Base-by-base conservation (phyloP, 1,139 yeast species). In the Taiozyma sp. region DNA sequence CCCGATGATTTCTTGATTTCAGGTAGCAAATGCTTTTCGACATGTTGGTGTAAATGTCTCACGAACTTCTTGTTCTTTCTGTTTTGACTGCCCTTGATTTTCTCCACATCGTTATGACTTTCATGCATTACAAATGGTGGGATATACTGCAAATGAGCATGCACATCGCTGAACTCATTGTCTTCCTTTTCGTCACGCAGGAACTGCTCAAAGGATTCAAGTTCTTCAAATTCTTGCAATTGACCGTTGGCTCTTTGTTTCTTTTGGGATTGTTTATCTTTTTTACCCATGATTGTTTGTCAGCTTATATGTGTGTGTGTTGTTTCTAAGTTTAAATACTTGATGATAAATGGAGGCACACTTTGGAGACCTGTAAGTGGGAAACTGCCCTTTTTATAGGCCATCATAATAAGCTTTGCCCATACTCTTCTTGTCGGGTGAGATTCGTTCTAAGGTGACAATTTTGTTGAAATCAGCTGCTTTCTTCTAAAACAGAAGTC, bases 131-230 rank as follows among this genome's bases (percentile, higher is more conserved):
- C 79, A 62, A 85, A 85, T 48, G 91, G 91, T 29, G 93, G 93
- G 61, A 80, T 76, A 67, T 85, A 85, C 48, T 73, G 73, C 56
- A 84, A 72, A 58, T 78, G 83, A 47, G 88, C 88, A 64, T 84
- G 87, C 60, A 82, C 72, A 61, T 81, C 79, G 62, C 81, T 87
- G 62, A 77, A 83, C 53, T 84, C 90, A 54, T 85, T 83, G 65
- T 85, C 91, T 79, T 88, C 84, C 13, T 87, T 80, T 63, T 83
- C 90, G 62, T 83, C 88, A 62, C 82, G 75, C 54, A 85, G 73
- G 65, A 73, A 85, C 46, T 76, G 74, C 64, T 83, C 88, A 62
- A 85, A 85, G 24, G 80, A 74, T 19, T 73, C 74, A 59, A 85
- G 69, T 54, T 80, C 85, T 48, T 85, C 91, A 67, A 85, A 85